phyloP scores from a whole-genome alignment of 768 basidiomycete genomes.

The Nevesoporus exiguus region DNA sequence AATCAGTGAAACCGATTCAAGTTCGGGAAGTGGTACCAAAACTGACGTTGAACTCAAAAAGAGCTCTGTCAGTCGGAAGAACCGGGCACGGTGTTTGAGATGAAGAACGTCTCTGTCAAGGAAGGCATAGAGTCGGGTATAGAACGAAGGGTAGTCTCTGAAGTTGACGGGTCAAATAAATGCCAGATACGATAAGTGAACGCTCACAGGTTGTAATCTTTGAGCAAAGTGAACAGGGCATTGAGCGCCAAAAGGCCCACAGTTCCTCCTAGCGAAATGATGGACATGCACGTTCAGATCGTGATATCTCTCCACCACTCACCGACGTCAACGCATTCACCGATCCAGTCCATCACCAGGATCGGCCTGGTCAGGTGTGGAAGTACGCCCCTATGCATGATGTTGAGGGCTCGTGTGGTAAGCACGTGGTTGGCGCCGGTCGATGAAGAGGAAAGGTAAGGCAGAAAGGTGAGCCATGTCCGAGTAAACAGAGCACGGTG shows the following conservation, averaged over 20 bases:
- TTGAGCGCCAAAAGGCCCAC: constrained; percentile 89
- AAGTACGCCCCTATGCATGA: constrained; percentile 81
- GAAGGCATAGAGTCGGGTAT: constrained; percentile 86
- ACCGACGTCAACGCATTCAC: constrained; percentile 81
- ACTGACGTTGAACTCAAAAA: constrained; percentile 91
- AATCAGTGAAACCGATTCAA: neutral
- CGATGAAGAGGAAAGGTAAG: constrained; percentile 46
- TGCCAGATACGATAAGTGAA: neutral
- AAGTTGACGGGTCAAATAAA: constrained; percentile 4
- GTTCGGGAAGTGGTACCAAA: neutral
- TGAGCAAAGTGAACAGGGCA: constrained; percentile 86
- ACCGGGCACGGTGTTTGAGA: constrained; percentile 87
- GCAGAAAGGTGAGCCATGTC: constrained; percentile 73
- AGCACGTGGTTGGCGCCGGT: constrained; percentile 33
- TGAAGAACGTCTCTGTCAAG: constrained; percentile 87
- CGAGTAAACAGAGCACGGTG: constrained; percentile 80
- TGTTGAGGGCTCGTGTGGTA: constrained; percentile 58
- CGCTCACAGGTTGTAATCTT: constrained; percentile 87
- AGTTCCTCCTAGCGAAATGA: constrained; percentile 59
- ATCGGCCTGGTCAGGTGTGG: constrained; percentile 78
- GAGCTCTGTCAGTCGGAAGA: constrained; percentile 88
- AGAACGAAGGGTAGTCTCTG: constrained; percentile 96
- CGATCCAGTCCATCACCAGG: constrained; percentile 90
- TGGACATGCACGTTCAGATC: neutral
- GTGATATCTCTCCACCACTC: constrained; percentile 30